A percentile compares a stretch with the other conserved stretches of the same genome.
Conservation (phyloP, 192 early-diverging fungal species). For the Phlyctochytrium arcticum region DNA sequence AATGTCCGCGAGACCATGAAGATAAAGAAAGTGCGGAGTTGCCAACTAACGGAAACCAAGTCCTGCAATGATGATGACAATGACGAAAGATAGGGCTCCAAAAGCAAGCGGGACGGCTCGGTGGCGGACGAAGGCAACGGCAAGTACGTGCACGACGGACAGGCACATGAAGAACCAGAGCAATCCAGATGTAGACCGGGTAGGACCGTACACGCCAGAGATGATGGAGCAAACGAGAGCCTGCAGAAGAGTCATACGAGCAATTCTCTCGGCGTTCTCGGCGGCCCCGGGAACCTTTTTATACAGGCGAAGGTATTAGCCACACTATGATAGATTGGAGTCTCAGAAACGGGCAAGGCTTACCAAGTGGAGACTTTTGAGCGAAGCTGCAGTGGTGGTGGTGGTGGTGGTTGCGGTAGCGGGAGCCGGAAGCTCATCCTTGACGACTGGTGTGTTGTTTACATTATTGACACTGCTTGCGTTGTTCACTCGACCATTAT, state of each 20-base stretch:
- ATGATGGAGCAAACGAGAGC: conserved; percentile 2
- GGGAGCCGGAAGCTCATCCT: background rate
- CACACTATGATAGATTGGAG: background rate
- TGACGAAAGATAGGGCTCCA: conserved; percentile 7
- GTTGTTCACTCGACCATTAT: background rate
- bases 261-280: conserved; percentile 20
- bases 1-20: too few species aligned
- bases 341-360: background rate
- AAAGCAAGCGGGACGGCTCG: conserved; percentile 1
- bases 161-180: conserved; percentile 12
- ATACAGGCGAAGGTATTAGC: background rate
- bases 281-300: background rate
- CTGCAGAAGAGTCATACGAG: conserved; percentile 15
- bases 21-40: too few species aligned
- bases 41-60: conserved; percentile 23
- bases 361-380: background rate
- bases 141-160: conserved; percentile 11
- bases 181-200: conserved; percentile 7
- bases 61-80: conserved; percentile 14
- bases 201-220: background rate
- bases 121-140: conserved; percentile 19
- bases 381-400: background rate
- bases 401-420: background rate
- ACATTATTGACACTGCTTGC: too few species aligned
- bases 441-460: too few species aligned